phyloP scores from a whole-genome alignment of 2,329 filamentous ascomycete genomes.

The Rutstroemia sp. region DNA sequence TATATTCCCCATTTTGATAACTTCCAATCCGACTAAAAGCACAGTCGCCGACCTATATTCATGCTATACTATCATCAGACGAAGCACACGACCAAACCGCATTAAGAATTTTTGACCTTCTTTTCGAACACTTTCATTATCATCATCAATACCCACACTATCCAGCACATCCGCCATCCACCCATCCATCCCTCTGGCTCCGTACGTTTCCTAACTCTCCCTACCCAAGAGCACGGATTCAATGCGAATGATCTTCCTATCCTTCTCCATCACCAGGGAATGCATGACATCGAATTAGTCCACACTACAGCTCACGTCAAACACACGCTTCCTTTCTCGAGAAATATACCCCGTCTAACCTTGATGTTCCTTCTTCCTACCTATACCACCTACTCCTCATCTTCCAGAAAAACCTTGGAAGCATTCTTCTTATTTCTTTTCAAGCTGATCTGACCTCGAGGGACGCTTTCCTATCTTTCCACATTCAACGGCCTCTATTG shows the following conservation, averaged over 20 bases:
- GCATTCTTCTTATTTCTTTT: too few species aligned
- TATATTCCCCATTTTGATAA: constrained; percentile 6
- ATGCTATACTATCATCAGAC: constrained; percentile 1
- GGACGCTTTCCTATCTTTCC: too few species aligned
- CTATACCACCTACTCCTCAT: not conserved
- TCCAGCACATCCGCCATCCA: not conserved
- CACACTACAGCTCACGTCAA: constrained; percentile 3
- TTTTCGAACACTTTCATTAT: not conserved
- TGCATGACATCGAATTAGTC: constrained; percentile 9
- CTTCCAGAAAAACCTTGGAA: not conserved
- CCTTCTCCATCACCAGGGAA: constrained; percentile 3
- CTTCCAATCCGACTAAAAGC: not conserved
- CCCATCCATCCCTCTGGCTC: not conserved
- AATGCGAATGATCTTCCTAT: constrained; percentile 2
- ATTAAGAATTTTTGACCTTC: not conserved
- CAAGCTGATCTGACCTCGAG: too few species aligned
- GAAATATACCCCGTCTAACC: not conserved
- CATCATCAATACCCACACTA: not conserved
- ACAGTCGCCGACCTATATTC: constrained; percentile 7
- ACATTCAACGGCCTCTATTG: not conserved
- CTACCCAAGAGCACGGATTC: not conserved
- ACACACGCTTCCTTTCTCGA: constrained; percentile 1
- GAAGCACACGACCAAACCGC: constrained; percentile 5
- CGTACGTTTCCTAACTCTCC: not conserved
- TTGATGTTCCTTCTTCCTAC: constrained; percentile 1